Percentiles rank a stretch among this genome's conserved stretches.
Evolutionary conservation across 2,329 filamentous ascomycete genomes (phyloP).

Genomic region (Ophiostoma populinum): DNA sequence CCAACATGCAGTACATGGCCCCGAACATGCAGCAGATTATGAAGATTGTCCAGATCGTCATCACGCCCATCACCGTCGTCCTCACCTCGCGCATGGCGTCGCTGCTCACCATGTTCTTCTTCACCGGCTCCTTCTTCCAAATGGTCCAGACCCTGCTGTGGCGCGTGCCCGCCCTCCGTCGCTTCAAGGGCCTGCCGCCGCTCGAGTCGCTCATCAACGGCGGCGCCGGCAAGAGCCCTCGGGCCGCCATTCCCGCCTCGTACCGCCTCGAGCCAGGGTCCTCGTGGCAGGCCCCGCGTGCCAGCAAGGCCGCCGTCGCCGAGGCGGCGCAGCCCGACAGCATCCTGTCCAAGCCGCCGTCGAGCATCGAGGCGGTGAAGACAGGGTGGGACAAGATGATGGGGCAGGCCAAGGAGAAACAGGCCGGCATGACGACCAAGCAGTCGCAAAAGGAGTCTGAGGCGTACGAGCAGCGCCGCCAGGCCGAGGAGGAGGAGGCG

Average conservation of each 20-base stretch:
- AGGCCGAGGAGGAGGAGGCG: conserved; percentile 21
- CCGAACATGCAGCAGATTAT: conserved; percentile 18
- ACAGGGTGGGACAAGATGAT: conserved; percentile 11
- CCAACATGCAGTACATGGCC: conserved; percentile 18
- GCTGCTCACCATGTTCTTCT: conserved; percentile 46
- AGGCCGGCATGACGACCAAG: conserved; percentile 8
- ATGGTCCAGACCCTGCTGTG: conserved; percentile 27
- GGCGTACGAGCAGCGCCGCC: conserved; percentile 44
- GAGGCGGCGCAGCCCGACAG: conserved; percentile 1
- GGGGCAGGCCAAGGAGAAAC: conserved; percentile 11
- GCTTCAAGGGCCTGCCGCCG: conserved; percentile 20
- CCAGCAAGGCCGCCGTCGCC: conserved; percentile 14
- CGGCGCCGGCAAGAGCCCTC: background rate
- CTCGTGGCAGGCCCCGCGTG: conserved; percentile 18
- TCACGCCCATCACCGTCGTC: conserved; percentile 17
- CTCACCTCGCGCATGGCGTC: conserved; percentile 31
- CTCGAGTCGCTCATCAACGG: conserved; percentile 9
- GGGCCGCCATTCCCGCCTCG: background rate
- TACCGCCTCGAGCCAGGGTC: conserved; percentile 8
- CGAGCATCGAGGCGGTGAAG: conserved; percentile 9
- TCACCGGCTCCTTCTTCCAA: conserved; percentile 22
- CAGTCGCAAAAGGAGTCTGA: conserved; percentile 9
- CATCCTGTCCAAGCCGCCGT: conserved; percentile 2
- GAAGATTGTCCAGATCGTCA: conserved; percentile 19
- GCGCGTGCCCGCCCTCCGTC: conserved; percentile 21